Evolutionary conservation across 1,139 yeast genomes (phyloP).

Genomic region (Taphrina flavorubra): DNA sequence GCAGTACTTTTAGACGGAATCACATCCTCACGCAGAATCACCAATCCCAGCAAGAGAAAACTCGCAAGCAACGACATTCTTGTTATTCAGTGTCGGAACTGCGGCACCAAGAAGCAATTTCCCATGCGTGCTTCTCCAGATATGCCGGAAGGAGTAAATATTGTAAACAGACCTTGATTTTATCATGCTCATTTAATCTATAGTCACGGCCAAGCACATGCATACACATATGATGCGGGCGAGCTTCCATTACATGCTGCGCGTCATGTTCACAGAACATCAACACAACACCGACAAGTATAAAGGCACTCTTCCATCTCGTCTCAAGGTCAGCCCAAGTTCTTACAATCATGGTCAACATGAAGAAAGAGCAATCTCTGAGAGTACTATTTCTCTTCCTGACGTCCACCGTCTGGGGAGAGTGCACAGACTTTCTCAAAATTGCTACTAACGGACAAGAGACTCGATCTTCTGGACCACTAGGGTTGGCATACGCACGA

Average conservation of each 20-base stretch:
- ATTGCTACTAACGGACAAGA: slow-evolving; percentile 40
- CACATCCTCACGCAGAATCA: slow-evolving; percentile 1
- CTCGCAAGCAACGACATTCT: slow-evolving; percentile 1
- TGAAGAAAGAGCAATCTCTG: neutral
- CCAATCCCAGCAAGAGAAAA: neutral
- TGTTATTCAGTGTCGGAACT: neutral
- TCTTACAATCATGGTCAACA: neutral
- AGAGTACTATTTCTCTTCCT: neutral
- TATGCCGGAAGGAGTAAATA: neutral
- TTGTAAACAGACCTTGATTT: neutral
- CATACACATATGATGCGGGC: too few relatives aligned
- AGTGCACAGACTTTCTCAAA: slow-evolving; percentile 43
- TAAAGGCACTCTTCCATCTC: neutral
- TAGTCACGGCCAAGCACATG: neutral
- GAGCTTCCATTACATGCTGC: too few relatives aligned
- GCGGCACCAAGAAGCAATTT: slow-evolving; percentile 4
- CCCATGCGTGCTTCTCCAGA: neutral
- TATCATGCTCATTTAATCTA: neutral
- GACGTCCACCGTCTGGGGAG: slow-evolving; percentile 5
- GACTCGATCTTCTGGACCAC: slow-evolving; percentile 49
- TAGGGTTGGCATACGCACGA: slow-evolving; percentile 71
- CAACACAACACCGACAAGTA: neutral
- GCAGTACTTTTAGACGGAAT: slow-evolving; percentile 10
- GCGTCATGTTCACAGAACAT: too few relatives aligned
- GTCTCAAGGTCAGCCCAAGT: neutral